Conservation (phyloP, 192 early-diverging fungal species). For the Umbelopsis sp. region DNA sequence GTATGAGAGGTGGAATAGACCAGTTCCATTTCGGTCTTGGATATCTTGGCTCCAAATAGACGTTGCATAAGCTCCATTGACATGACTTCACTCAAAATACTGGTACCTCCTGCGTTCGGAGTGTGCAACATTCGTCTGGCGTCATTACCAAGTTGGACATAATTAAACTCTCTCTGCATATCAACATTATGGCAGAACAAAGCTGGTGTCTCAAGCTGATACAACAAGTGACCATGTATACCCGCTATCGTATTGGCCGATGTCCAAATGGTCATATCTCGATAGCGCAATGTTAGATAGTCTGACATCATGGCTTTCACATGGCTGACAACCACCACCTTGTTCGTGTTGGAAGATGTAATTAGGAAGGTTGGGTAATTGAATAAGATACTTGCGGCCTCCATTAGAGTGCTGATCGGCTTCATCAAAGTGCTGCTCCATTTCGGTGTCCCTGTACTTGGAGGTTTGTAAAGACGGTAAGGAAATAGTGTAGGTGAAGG, state of each 20-base stretch:
- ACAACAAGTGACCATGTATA: not conserved
- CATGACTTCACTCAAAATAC: slow-evolving; percentile 48
- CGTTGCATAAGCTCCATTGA: slow-evolving; percentile 48
- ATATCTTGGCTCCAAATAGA: slow-evolving; percentile 42
- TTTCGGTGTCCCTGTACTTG: too few relatives aligned
- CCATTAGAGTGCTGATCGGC: not conserved
- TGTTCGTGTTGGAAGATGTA: not conserved
- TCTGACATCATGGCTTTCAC: not conserved
- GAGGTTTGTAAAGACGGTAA: too few relatives aligned
- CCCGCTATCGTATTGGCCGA: not conserved
- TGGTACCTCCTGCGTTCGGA: slow-evolving; percentile 54
- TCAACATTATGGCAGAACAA: not conserved
- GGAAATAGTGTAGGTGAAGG: too few relatives aligned
- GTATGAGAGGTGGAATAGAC: slow-evolving; percentile 38
- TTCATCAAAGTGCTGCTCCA: not conserved
- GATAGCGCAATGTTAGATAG: not conserved
- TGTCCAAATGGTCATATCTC: not conserved
- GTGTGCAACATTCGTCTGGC: slow-evolving; percentile 5
- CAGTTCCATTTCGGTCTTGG: slow-evolving; percentile 57
- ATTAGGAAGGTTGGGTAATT: not conserved
- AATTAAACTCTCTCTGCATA: not conserved
- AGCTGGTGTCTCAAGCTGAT: not conserved
- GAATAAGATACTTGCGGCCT: not conserved
- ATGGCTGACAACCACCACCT: not conserved
- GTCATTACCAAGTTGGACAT: not conserved